Evolutionary conservation across 257 asterid genomes (phyloP), one percentile per base, ranked within the genome.

Genomic region (Nicotiana sylvestris): DNA sequence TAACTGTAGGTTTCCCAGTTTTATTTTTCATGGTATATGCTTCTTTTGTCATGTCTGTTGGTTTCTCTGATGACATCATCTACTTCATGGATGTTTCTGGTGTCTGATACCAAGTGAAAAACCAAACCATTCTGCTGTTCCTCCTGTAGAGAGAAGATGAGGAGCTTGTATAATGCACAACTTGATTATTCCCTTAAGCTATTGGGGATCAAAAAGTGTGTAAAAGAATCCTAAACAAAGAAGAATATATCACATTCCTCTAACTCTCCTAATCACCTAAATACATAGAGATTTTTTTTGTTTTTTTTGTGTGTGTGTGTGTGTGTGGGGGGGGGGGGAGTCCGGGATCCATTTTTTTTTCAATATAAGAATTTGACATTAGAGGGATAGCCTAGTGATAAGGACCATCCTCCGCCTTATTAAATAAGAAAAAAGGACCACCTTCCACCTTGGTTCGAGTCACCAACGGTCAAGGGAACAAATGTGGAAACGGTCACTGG

Each of bases 71-170:
- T 39, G 57, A 39, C 33, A 39, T 70, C 11, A 13, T 70, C n/a
- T 69, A 43, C 46, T 39, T 39, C 78, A 39, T 29, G 77, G 58
- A 39, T 55, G 32, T 69, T 9, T 69, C 56, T 69, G 16, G 58
- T 13, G 57, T 39, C 3, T 13, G 56, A 32, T 37, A 39, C 7
- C 58, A 4, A 69, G 33, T 39, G 43, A 69, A 58, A 39, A 69
- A 69, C 78, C 57, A 69, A 46, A 69, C 30, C 57, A 69, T 39
- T 69, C 57, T 69, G 58, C 78, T 69, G 5, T 69, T 39, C 78
- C 33, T 69, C 78, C 32, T n/a, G 57, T 69, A 69, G 55, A 69
- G 58, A 39, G 18, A 39, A 69, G 33, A 69, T 37, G 78, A 39
- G 57, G 57, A 69, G 33, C 57, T n/a, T 69, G 33, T 69, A 39